phyloP scores from a whole-genome alignment of 23 red algal genomes.

The Rhodosorus marinus region DNA sequence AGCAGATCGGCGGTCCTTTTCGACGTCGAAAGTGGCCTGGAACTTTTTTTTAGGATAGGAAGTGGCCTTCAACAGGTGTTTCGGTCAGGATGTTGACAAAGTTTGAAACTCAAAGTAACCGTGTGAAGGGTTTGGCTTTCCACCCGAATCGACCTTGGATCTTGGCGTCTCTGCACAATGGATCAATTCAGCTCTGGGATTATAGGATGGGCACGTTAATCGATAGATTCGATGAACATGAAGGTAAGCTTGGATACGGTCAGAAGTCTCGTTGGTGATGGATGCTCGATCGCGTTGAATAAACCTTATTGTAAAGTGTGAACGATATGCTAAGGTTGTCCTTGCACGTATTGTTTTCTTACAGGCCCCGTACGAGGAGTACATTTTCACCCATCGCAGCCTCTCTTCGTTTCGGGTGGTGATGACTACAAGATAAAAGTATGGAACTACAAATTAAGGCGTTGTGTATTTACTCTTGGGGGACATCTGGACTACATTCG shows the following conservation, averaged over 20 bases:
- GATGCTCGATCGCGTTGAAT: background rate
- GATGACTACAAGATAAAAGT: conserved; percentile 99
- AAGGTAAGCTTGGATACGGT: conserved; percentile 26
- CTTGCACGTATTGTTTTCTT: background rate
- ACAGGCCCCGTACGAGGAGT: conserved; percentile 71
- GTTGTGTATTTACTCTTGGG: conserved; percentile 86
- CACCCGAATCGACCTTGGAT: conserved; percentile 95
- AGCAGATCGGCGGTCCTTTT: too few species aligned
- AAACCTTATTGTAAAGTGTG: background rate
- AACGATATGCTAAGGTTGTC: background rate
- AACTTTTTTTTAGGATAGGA: too few species aligned
- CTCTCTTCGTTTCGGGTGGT: conserved; percentile 90
- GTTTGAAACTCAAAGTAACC: conserved; percentile 92
- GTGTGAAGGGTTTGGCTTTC: conserved; percentile 95
- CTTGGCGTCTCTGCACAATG: conserved; percentile 79
- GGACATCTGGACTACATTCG: conserved; percentile 97
- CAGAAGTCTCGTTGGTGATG: background rate
- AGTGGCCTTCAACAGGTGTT: too few species aligned
- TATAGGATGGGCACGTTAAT: conserved; percentile 90
- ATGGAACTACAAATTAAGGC: conserved; percentile 92
- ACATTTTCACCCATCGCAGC: conserved; percentile 85
- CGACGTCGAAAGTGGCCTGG: too few species aligned
- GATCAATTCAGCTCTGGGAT: conserved; percentile 93
- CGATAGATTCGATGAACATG: conserved; percentile 92
- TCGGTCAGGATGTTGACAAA: conserved; percentile 60